Evolutionary conservation across 345 rosid genomes (phyloP), one percentile per base, ranked within the genome.

Genomic region (Schrenkiella parvula): DNA sequence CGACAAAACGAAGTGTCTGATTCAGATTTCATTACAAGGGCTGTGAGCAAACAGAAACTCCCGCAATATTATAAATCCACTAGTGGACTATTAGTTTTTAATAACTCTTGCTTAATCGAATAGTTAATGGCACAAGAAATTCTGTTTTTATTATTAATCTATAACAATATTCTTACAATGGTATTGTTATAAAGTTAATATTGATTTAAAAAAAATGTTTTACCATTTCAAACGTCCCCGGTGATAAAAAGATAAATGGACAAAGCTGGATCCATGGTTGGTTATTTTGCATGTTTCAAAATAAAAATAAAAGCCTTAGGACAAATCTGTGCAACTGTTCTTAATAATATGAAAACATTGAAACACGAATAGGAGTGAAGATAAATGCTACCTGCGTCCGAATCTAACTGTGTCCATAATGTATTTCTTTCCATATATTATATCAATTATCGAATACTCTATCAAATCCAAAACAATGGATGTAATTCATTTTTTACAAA

Each of bases 371-470:
- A 4, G 13, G 71, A 46, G 72, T 47, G 43, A 48, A 74, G 21
- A 18, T 58, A 41, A 74, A 66, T 58, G 68, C 47, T 67, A 66
- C 63, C 1, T 74, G 63, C 68, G 48, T 74, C 78, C 78, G 78
- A 75, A 67, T 67, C 79, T 75, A 67, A 67, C 64, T 34, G 58
- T 67, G 48, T 66, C 11, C 13, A 50, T 7, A 58, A 34, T 52
- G 12, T 29, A 21, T 29, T 41, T 62, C 26, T 52, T 52, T 59
- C 37, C n/a, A n/a, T 47, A 51, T 51, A 23, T 66, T 11, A 66
- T 48, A 42, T 29, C 42, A 13, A 29, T 60, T 41, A 32, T 74
- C 64, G 73, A 74, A 74, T 67, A 74, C 73, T 68, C 78, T 67
- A 67, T 75, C 79, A 67, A 74, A 74, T 75, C 79, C 34, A 42